Base-by-base conservation (phyloP, 2,329 filamentous ascomycete species). In the Exophiala aquamarina region DNA sequence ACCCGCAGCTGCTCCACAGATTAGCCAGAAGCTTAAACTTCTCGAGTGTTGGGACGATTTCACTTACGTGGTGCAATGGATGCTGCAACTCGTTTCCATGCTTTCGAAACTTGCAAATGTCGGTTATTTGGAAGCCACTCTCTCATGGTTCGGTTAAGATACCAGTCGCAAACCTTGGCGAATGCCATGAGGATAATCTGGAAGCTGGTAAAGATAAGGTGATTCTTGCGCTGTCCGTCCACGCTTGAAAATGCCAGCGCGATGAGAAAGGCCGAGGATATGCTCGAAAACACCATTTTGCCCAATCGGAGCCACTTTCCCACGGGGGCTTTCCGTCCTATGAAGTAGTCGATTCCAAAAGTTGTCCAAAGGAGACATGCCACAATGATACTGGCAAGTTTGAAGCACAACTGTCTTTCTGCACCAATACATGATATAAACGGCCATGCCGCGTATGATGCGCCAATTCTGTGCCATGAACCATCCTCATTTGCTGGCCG, bases 361-460 rank as follows among this genome's bases (percentile, higher is more conserved):
- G 28, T 38, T 3, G 15, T 41, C 36, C 44, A 47, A n/a, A 47
- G 31, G 18, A 47, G 20, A 13, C 31, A 11, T 3, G 44, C 44
- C n/a, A 47, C 36, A 9, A 26, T 7, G 36, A 47, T 41, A n/a
- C 35, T 33, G 17, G 40, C 44, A 20, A 20, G 11, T 20, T 41
- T 20, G 35, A 47, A 47, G 8, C 23, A 41, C 3, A 40, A 3
- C 19, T 47, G 23, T 15, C 26, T 21, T 18, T 28, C 36, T 3
- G 44, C 44, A 13, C 44, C 44, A 28, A 47, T 14, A n/a, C 44
- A 33, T 10, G 44, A 47, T 15, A 47, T 47, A 28, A 47, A 47
- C 2, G 44, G 44, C 13, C 31, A 47, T 33, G 29, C n/a, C 26
- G 44, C 44, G 18, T 47, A 47, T 15, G 44, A 33, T 26, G 17